These are phyloP conservation scores for Inga laurina DNA, from an alignment of 306 rosid genomes.

Conservation along the genomic window DNA sequence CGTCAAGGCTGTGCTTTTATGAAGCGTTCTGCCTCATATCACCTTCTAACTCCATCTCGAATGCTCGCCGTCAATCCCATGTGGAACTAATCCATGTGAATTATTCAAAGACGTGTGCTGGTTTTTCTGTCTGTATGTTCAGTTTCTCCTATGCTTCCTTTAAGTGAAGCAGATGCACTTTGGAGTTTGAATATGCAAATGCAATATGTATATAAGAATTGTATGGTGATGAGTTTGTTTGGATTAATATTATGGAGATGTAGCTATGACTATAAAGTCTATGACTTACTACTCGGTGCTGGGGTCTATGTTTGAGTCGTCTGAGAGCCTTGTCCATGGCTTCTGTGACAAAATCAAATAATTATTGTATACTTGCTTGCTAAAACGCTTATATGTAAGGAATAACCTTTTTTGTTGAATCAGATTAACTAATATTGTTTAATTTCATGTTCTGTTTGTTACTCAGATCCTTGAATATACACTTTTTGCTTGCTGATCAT, in stretches of 20 bases:
- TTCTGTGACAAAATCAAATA: not conserved
- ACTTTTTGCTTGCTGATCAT: not conserved
- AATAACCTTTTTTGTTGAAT: not conserved
- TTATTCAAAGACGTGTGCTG: not conserved
- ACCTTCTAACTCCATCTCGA: constrained; percentile 52
- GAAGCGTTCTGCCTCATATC: constrained; percentile 51
- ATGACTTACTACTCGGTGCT: not conserved
- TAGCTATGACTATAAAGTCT: not conserved
- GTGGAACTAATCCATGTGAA: not conserved
- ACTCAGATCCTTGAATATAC: not conserved
- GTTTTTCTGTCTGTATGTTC: not conserved
- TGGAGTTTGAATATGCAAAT: not conserved
- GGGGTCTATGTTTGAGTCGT: not conserved
- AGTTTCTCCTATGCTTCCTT: not conserved
- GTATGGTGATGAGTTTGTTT: not conserved
- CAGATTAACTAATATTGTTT: not conserved
- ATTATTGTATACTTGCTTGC: not conserved
- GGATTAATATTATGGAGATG: not conserved
- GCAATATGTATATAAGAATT: not conserved
- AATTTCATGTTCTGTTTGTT: not conserved
- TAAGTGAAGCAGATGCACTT: not conserved
- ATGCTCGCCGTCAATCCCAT: constrained; percentile 45
- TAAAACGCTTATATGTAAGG: not conserved
- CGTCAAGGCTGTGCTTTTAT: constrained; percentile 46
- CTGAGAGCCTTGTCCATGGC: not conserved